Percentiles rank a stretch among this genome's conserved stretches.
Conservation (phyloP, 2,329 filamentous ascomycete species). For the Colletotrichum horii region DNA sequence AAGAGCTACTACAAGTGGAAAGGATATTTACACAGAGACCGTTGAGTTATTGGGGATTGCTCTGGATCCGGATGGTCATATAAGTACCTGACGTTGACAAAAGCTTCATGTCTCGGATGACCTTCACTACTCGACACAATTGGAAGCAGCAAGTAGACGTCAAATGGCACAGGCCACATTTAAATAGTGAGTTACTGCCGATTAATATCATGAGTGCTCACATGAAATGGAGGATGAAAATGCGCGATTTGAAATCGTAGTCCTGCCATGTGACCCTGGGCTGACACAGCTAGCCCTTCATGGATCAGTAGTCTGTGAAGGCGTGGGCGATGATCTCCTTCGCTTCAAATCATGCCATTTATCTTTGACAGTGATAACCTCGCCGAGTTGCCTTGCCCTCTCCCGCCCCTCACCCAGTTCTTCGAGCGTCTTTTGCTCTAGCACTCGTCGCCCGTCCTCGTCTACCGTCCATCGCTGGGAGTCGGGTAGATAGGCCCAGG, state of each 20-base stretch:
- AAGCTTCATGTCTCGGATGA: background rate
- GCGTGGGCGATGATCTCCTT: slow-evolving; percentile 26
- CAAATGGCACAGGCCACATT: background rate
- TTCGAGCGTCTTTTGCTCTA: slow-evolving; percentile 54
- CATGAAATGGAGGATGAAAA: background rate
- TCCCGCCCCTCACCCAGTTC: slow-evolving; percentile 55
- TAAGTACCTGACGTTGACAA: background rate
- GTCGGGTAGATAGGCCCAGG: slow-evolving; percentile 58
- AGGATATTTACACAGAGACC: slow-evolving; percentile 59
- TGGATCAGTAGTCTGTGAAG: background rate
- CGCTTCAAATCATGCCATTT: slow-evolving; percentile 46
- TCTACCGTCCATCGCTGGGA: slow-evolving; percentile 45
- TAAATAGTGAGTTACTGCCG: background rate
- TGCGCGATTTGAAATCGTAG: background rate
- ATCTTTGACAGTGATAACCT: slow-evolving; percentile 47
- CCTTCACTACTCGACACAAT: background rate
- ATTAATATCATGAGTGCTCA: background rate
- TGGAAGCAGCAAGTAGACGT: background rate
- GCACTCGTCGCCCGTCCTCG: slow-evolving; percentile 35
- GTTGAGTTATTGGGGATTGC: slow-evolving; percentile 53
- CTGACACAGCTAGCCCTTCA: background rate
- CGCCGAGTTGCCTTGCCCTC: slow-evolving; percentile 47
- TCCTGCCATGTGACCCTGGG: background rate
- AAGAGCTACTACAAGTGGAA: slow-evolving; percentile 69
- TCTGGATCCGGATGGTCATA: background rate